Base-by-base conservation (phyloP, 148 eudicot species). In the Pouteria glomerata region DNA sequence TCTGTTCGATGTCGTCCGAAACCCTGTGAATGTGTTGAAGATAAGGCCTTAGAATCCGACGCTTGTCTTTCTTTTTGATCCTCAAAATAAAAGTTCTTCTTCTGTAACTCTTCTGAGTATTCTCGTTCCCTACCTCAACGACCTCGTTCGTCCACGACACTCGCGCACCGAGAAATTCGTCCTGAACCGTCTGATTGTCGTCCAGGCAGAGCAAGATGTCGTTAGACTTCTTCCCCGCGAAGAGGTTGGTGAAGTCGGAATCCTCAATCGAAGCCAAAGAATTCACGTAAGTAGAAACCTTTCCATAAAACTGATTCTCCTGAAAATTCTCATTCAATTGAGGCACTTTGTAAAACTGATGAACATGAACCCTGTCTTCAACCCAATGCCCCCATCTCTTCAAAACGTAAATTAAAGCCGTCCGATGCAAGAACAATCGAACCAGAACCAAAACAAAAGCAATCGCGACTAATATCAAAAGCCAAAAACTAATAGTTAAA, bases 21-120 rank as follows among this genome's bases (percentile, higher is more conserved):
- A 85, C 81, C 0, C 86, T 61, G 65, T 84, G 84, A 12, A 90
- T 84, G 57, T 87, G 90, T 62, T 90, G 92, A 1, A 90, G 64
- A 47, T 90, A 90, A 0, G 88, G 82, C 1, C 80, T 72, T 8
- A 90, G 77, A 31, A 90, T 77, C 6, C 96, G 78, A 0, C 88
- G 80, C 74, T 90, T 90, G 42, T 90, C 96, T 19, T 88, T 80
- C 50, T 73, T 86, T 59, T 87, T 83, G 31, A 90, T 82, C 66
- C 57, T 77, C 44, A 90, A 42, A 21, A 82, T 55, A 6, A 90
- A 83, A 35, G 76, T 67, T 15, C n/a, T n/a, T n/a, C n/a, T n/a
- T n/a, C 47, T 57, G 26, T 59, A 61, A 21, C 26, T 10, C 0
- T n/a, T n/a, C n/a, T n/a, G n/a, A n/a, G n/a, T n/a, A n/a, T 50